Base-by-base conservation (phyloP, 2,329 filamentous ascomycete species). In the Huntiella savannae region DNA sequence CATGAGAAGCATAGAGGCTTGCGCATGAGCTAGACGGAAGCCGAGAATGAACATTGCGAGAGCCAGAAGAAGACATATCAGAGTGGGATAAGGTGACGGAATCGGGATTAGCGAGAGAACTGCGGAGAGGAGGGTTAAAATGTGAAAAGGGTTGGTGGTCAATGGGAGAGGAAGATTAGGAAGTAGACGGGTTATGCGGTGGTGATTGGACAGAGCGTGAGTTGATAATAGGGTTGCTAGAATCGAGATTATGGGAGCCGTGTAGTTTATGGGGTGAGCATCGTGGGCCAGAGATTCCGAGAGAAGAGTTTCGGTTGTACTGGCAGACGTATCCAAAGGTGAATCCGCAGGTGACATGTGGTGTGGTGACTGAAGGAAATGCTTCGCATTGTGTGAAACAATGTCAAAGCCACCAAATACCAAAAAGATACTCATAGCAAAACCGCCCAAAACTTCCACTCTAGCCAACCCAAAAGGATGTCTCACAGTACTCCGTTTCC, bases 361-460 rank as follows among this genome's bases (percentile, higher is more conserved):
- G 32, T 44, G 41, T 5, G 42, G 33, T 6, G n/a, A 13, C 32
- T 43, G 22, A 8, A 98, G 73, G n/a, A 86, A 73, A 60, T 98
- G 88, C 58, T 94, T 91, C 12, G 94, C 68, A 50, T 85, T 88
- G 60, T 98, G 91, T 36, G 84, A 93, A 51, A 98, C 80, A 42
- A 98, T 75, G 56, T 98, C 91, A 56, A 96, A 80, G 15, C 88
- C 88, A 68, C 94, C 94, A 62, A 98, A 98, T n/a, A 94, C 74
- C 10, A 98, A 73, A 51, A 95, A 85, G 35, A 98, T 82, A 44
- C 86, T 92, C 77, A 96, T 85, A 50, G 87, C 91, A 53, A 98
- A 94, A 13, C 91, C 91, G 33, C 87, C 86, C 12, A 98, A 73
- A 4, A 98, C 88, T 61, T 98, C 91, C 49, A 83, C 82, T 46